Base-by-base conservation (phyloP, 1,284 basidiomycete genomes). In the Trametes polyzona region DNA sequence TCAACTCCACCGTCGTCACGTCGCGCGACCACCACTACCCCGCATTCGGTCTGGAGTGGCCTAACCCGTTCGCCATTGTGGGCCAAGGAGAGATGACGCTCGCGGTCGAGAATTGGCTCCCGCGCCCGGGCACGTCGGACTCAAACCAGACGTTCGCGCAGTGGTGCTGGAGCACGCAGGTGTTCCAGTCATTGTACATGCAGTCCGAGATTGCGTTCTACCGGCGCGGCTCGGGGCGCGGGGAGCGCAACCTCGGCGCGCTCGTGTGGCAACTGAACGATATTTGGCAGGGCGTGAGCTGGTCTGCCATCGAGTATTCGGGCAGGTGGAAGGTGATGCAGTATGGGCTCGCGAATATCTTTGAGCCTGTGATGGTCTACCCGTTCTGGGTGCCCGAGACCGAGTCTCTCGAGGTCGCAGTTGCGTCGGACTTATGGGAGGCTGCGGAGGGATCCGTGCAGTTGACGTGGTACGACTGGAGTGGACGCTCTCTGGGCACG, bases 221-320 rank as follows among this genome's bases (percentile, higher is more conserved):
- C 67, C 75, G 85, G n/a, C 78, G 78, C 35, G 81, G 83, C 4
- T 81, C 83, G 0, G 81, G 82, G 2, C 71, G 75, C 33, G 77
- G 77, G 44, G 82, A 85, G 70, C 81, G 83, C 62, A 87, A 86
- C 66, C 74, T 85, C 27, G 85, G 84, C 6, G 76, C 79, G 17
- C 71, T 84, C 32, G 80, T 86, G 8, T 86, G 84, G 83, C 84
- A 86, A 67, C 73, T 87, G 49, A 87, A 87, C 64, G 84, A 86
- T 66, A 82, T 87, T 41, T 87, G 84, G 84, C 82, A 86, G 66
- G 84, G 80, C 19, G 76, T 79, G 19, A 82, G 78, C 62, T 86
- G 84, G 84, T 78, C 82, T 4, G 75, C 77, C 27, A 76, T 86
- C 63, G 84, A 87, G 65, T 84, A 83, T 62, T 83, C 79, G 2